These are phyloP conservation scores for Verticillium zaregamsianum DNA, from an alignment of 2,329 filamentous ascomycete genomes.

Conservation along the genomic window DNA sequence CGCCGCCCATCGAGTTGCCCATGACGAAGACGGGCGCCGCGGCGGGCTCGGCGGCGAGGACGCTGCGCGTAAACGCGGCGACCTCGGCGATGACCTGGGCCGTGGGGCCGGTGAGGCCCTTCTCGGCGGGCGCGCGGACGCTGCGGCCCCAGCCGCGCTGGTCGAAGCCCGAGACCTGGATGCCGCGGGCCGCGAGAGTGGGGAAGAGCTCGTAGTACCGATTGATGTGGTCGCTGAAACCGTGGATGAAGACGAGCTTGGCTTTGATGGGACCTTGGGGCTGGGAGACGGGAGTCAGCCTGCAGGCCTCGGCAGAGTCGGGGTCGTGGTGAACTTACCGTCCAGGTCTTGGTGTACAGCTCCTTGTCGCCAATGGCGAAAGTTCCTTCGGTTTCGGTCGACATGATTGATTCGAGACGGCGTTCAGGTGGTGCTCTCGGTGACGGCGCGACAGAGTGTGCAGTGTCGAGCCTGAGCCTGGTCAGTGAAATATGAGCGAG, in stretches of 20 bases:
- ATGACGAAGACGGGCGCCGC: constrained; percentile 69
- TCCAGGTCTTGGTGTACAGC: constrained; percentile 56
- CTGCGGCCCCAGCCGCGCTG: constrained; percentile 86
- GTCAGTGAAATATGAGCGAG: background rate
- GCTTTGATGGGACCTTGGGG: constrained; percentile 57
- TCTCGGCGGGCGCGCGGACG: constrained; percentile 55
- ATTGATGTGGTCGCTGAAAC: constrained; percentile 82
- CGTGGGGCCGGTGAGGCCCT: constrained; percentile 72
- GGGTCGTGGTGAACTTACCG: constrained; percentile 35
- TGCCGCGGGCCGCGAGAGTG: constrained; percentile 63
- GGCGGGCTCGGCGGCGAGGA: constrained; percentile 29
- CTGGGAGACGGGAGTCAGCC: constrained; percentile 27
- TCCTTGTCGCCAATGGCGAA: constrained; percentile 39
- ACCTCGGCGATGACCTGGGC: constrained; percentile 71
- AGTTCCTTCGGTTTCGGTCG: constrained; percentile 43
- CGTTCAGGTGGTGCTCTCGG: background rate
- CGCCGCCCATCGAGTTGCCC: constrained; percentile 90
- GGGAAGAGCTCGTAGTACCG: constrained; percentile 74
- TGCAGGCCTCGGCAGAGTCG: background rate
- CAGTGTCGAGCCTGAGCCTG: background rate
- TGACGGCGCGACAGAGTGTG: background rate
- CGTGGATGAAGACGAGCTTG: constrained; percentile 78
- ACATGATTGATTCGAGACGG: constrained; percentile 20
- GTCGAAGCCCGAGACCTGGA: constrained; percentile 75
- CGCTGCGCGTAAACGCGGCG: constrained; percentile 64